phyloP scores from a whole-genome alignment of 441 rosid genomes.

The Bocquillonia castaneifolia region DNA sequence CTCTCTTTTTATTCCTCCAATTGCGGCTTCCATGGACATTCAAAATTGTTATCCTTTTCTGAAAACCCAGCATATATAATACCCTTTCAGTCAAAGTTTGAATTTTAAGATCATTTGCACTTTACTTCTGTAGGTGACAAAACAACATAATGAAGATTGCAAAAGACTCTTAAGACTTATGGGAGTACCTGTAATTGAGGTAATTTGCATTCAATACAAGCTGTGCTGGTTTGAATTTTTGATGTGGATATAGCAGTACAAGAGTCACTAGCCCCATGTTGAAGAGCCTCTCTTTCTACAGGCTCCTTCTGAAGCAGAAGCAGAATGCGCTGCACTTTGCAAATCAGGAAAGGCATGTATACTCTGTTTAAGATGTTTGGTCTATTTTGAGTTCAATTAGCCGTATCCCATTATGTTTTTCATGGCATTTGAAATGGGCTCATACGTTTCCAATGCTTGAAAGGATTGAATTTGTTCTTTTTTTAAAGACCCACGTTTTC shows the following conservation, averaged over 20 bases:
- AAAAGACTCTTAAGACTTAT: constrained; percentile 78
- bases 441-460: background rate
- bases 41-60: background rate
- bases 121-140: constrained; percentile 62
- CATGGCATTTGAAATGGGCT: constrained; percentile 4
- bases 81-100: background rate
- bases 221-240: background rate
- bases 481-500: background rate
- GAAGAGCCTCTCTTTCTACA: constrained; percentile 26
- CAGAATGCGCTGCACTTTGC: constrained; percentile 93
- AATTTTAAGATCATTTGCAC: constrained; percentile 7
- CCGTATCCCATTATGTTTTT: background rate
- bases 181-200: constrained; percentile 97
- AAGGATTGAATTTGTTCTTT: background rate
- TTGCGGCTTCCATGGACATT: constrained; percentile 6
- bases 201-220: constrained; percentile 17
- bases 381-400: background rate
- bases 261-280: background rate
- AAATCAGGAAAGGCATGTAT: constrained; percentile 68
- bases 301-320: constrained; percentile 98
- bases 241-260: background rate
- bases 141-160: constrained; percentile 93
- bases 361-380: constrained; percentile 8
- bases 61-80: background rate
- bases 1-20: constrained; percentile 2